phyloP scores from a whole-genome alignment of 352 stramenopile species.

The Phytophthora melonis region DNA sequence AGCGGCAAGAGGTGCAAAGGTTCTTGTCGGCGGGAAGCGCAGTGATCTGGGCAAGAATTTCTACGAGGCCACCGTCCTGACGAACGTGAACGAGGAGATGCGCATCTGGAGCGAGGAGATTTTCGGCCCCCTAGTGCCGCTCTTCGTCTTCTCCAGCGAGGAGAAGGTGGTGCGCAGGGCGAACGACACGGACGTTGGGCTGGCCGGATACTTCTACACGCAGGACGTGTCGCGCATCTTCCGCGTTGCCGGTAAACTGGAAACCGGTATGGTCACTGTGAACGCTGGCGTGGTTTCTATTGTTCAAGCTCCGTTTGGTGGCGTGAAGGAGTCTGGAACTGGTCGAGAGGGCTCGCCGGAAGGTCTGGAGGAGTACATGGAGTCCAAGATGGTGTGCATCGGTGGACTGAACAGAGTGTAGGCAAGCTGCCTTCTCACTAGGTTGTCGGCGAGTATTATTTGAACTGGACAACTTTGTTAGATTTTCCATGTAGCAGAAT shows the following conservation, averaged over 20 bases:
- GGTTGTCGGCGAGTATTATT: too few relatives aligned
- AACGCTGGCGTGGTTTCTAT: constrained; percentile 90
- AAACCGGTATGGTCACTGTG: constrained; percentile 93
- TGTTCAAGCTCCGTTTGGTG: constrained; percentile 85
- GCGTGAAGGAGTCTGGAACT: constrained; percentile 87
- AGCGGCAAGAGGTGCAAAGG: constrained; percentile 82
- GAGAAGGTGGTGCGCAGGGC: constrained; percentile 93
- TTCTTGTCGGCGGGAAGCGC: constrained; percentile 73
- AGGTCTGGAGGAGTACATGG: constrained; percentile 93
- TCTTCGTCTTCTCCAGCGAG: constrained; percentile 93
- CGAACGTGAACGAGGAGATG: constrained; percentile 79
- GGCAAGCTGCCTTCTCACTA: too few relatives aligned
- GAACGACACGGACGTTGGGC: constrained; percentile 90
- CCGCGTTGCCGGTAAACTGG: constrained; percentile 77
- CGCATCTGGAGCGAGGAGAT: constrained; percentile 90
- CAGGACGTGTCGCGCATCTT: constrained; percentile 84
- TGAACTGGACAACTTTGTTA: too few relatives aligned
- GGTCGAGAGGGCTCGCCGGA: constrained; percentile 86
- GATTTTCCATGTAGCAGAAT: too few relatives aligned
- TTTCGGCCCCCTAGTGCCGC: constrained; percentile 94
- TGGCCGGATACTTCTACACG: constrained; percentile 95
- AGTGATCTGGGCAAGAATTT: constrained; percentile 78
- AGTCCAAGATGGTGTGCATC: constrained; percentile 84
- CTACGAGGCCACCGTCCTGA: constrained; percentile 94
- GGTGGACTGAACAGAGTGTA: constrained; percentile 13